phyloP scores from a whole-genome alignment of 257 asterid genomes.

The Solanum peruvianum region DNA sequence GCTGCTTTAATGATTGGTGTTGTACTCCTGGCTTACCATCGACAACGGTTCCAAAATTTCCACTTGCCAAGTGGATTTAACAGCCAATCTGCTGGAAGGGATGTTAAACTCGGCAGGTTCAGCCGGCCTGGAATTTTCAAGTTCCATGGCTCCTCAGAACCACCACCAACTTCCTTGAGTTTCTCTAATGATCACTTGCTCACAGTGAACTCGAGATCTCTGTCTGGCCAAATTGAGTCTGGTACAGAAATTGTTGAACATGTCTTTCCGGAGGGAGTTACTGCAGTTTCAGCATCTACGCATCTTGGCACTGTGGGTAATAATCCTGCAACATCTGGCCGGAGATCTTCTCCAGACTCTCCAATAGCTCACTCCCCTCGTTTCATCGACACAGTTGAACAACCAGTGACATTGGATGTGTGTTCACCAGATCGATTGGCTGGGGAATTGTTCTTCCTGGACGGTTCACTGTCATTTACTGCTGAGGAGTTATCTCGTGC shows the following conservation, averaged over 20 bases:
- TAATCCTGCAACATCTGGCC: constrained; percentile 48
- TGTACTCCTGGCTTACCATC: constrained; percentile 61
- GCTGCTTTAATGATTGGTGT: constrained; percentile 66
- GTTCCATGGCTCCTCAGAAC: constrained; percentile 41
- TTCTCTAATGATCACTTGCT: constrained; percentile 79
- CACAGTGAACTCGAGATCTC: constrained; percentile 53
- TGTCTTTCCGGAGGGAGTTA: constrained; percentile 23
- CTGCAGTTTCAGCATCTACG: constrained; percentile 14
- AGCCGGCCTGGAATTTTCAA: constrained; percentile 53
- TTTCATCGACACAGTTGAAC: constrained; percentile 54
- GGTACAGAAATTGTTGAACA: constrained; percentile 65
- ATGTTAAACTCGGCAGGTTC: constrained; percentile 49
- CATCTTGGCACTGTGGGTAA: constrained; percentile 25
- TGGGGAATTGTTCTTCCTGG: constrained; percentile 76
- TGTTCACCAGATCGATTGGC: constrained; percentile 86
- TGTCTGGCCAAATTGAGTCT: constrained; percentile 47
- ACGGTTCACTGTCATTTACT: constrained; percentile 55
- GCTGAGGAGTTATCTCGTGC: constrained; percentile 91
- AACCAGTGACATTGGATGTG: constrained; percentile 51
- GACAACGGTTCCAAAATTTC: constrained; percentile 43
- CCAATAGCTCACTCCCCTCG: constrained; percentile 68
- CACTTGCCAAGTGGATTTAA: constrained; percentile 32
- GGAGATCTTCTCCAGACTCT: constrained; percentile 69
- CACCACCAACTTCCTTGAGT: constrained; percentile 62
- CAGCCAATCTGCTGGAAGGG: constrained; percentile 36